Conservation (phyloP, 192 early-diverging fungal genomes). For the Podila horticola region DNA sequence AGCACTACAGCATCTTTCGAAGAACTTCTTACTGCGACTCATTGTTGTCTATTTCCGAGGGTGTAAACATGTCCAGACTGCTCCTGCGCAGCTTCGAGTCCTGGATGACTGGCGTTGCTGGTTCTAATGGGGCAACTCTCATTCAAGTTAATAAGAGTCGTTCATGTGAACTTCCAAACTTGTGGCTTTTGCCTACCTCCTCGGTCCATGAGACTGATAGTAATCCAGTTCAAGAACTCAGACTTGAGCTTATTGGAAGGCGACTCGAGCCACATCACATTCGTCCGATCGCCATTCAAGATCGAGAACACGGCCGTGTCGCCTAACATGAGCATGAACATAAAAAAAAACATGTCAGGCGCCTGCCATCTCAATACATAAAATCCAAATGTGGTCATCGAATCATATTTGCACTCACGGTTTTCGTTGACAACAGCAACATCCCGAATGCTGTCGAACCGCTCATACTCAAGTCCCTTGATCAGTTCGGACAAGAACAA, state of each 20-base stretch:
- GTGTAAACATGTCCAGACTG: neutral
- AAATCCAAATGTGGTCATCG: neutral
- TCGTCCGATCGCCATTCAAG: slow-evolving; percentile 28
- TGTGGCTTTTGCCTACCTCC: slow-evolving; percentile 9
- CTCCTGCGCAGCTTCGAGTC: neutral
- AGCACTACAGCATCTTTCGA: neutral
- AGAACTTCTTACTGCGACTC: neutral
- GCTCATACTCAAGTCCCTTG: slow-evolving; percentile 25
- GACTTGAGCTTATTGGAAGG: slow-evolving; percentile 37
- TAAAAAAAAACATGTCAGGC: neutral
- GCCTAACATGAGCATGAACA: neutral
- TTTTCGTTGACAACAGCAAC: slow-evolving; percentile 27
- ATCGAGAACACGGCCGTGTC: slow-evolving; percentile 32
- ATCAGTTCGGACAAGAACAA: slow-evolving; percentile 18
- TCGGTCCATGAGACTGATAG: slow-evolving; percentile 22
- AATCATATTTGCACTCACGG: slow-evolving; percentile 3
- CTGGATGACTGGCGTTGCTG: neutral
- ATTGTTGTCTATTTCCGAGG: neutral
- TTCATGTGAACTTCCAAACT: neutral
- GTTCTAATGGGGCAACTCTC: too few species aligned
- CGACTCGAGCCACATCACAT: slow-evolving; percentile 42
- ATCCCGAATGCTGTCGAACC: slow-evolving; percentile 13
- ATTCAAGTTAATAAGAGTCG: neutral
- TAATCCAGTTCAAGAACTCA: slow-evolving; percentile 38
- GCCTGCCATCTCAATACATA: neutral